Conservation (phyloP, 768 basidiomycete genomes). For the Coprinellus micaceus region DNA sequence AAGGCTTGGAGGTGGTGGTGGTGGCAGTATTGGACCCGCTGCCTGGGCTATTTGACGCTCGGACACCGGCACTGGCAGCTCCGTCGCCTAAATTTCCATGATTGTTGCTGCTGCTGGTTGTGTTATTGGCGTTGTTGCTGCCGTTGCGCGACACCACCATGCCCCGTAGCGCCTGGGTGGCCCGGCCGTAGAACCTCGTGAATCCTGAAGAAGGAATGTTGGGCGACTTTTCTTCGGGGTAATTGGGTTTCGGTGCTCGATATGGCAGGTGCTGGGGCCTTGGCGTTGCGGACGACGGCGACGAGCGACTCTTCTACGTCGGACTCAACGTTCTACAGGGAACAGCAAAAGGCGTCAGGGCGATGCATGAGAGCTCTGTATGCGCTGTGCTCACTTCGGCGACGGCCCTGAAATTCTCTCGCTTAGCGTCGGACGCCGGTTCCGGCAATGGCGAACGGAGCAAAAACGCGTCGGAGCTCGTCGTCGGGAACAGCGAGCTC, state of each 20-base stretch:
- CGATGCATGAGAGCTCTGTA: too few relatives aligned
- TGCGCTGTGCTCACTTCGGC: too few relatives aligned
- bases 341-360: too few relatives aligned
- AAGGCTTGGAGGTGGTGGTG: background rate
- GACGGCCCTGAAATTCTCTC: too few relatives aligned
- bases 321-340: background rate
- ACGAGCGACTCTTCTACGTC: background rate
- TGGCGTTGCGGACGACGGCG: background rate
- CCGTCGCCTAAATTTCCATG: background rate
- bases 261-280: background rate
- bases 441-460: background rate
- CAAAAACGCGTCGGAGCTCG: background rate
- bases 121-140: background rate
- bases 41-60: background rate
- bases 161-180: conserved; percentile 7
- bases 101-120: background rate
- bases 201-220: conserved; percentile 3
- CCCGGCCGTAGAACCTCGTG: background rate
- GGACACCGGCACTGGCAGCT: background rate
- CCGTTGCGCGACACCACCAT: conserved; percentile 4
- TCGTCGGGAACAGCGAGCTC: background rate
- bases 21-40: background rate
- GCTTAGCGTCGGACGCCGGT: too few relatives aligned
- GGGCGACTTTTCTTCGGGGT: conserved; percentile 3
- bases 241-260: background rate